phyloP scores from a whole-genome alignment of 345 rosid species.

The Populus pruinosa region DNA sequence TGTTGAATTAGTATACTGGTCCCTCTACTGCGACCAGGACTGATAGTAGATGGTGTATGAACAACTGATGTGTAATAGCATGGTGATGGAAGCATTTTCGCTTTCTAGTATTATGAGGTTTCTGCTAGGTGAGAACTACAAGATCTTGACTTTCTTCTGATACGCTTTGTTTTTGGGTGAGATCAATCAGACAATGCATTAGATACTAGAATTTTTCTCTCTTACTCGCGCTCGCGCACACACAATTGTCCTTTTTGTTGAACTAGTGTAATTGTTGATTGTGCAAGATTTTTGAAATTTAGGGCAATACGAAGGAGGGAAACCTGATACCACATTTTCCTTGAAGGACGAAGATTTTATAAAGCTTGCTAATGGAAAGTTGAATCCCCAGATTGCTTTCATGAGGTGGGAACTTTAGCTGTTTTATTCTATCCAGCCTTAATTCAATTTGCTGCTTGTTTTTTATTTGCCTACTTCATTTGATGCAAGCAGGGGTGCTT shows the following conservation, averaged over 20 bases:
- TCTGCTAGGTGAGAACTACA: not conserved
- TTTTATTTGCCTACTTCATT: not conserved
- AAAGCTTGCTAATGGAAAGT: conserved; percentile 83
- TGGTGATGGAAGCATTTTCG: not conserved
- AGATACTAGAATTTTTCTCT: not conserved
- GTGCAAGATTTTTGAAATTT: not conserved
- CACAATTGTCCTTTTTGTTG: not conserved
- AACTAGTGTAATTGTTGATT: not conserved
- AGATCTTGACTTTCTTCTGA: not conserved
- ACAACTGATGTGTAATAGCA: no score
- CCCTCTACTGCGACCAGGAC: not conserved
- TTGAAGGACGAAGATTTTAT: conserved; percentile 88
- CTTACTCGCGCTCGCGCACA: not conserved
- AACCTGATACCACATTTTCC: conserved; percentile 83
- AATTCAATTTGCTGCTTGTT: not conserved
- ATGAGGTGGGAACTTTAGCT: conserved; percentile 48
- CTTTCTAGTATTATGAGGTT: not conserved
- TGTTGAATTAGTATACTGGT: not conserved
- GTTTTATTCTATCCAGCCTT: not conserved
- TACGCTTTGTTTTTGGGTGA: not conserved
- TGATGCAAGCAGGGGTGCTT: conserved; percentile 63
- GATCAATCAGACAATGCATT: not conserved
- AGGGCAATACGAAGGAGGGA: conserved; percentile 84
- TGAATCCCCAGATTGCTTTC: conserved; percentile 96
- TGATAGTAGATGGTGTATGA: not conserved